These are phyloP conservation scores for Leucaena leucocephala DNA, from an alignment of 306 rosid genomes.

Conservation along the genomic window DNA sequence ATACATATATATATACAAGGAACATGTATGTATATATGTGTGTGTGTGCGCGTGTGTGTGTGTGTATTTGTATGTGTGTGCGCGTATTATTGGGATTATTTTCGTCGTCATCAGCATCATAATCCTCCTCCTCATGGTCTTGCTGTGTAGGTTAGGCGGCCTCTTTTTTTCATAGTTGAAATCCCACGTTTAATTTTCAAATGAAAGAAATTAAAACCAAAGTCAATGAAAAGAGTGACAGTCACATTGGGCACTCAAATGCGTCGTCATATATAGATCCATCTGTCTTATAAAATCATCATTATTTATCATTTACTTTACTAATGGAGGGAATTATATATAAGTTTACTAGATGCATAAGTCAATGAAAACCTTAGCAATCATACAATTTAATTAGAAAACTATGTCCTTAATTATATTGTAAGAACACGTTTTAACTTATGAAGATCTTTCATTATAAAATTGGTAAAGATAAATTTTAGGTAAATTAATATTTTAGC, in stretches of 20 bases:
- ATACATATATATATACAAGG: no score
- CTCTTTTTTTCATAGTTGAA: conserved; percentile 50
- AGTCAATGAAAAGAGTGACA: conserved; percentile 70
- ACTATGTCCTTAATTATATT: background rate
- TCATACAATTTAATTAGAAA: background rate
- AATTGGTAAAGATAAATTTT: background rate
- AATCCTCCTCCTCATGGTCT: conserved; percentile 46
- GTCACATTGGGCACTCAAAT: conserved; percentile 43
- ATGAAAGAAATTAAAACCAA: conserved; percentile 32
- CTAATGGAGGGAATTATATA: background rate
- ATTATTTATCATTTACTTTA: background rate
- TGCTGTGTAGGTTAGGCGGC: conserved; percentile 12
- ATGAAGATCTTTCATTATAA: background rate
- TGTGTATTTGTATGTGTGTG: background rate
- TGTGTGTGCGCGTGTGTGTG: no score
- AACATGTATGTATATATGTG: no score
- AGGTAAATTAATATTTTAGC: no score
- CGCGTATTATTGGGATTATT: background rate
- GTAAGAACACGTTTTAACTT: background rate
- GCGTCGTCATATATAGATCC: conserved; percentile 16
- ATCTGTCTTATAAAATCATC: background rate
- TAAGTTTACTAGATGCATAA: background rate
- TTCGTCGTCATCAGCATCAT: conserved; percentile 18
- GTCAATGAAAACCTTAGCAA: background rate
- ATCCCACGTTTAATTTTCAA: conserved; percentile 44